Conservation (phyloP, 176 grass and related monocot genomes). For the Chloris gayana region DNA sequence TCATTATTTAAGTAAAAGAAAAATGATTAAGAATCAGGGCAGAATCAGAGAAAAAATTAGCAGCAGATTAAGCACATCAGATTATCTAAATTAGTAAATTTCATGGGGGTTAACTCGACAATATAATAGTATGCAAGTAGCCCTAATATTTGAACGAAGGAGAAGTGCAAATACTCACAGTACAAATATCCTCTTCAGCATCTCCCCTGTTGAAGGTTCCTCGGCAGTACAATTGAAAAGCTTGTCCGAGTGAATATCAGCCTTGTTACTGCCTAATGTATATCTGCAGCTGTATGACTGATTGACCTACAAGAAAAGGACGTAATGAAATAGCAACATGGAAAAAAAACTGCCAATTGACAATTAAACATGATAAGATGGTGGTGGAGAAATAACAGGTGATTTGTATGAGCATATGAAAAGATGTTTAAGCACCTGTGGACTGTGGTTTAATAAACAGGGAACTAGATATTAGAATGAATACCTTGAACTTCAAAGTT, state of each 20-base stretch:
- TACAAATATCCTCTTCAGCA: constrained; percentile 79
- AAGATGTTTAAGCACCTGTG: not conserved
- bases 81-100: constrained; percentile 15
- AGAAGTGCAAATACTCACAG: constrained; percentile 61
- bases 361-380: constrained; percentile 18
- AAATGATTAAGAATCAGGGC: not conserved
- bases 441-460: not conserved
- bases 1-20: not conserved
- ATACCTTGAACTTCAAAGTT: constrained; percentile 84
- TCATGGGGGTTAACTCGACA: not conserved
- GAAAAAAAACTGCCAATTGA: constrained; percentile 13
- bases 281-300: constrained; percentile 93
- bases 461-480: constrained; percentile 36
- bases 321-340: constrained; percentile 15
- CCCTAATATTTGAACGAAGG: not conserved
- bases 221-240: constrained; percentile 81
- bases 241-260: constrained; percentile 73
- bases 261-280: constrained; percentile 73
- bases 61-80: constrained; percentile 9
- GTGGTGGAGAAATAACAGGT: not conserved
- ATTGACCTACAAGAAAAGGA: constrained; percentile 68
- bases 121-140: not conserved
- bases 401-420: not conserved
- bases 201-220: constrained; percentile 68
- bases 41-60: constrained; percentile 11